Evolutionary conservation across 2,329 filamentous ascomycete genomes (phyloP), one percentile per base, ranked within the genome.

Genomic region (Xylaria arbuscula): DNA sequence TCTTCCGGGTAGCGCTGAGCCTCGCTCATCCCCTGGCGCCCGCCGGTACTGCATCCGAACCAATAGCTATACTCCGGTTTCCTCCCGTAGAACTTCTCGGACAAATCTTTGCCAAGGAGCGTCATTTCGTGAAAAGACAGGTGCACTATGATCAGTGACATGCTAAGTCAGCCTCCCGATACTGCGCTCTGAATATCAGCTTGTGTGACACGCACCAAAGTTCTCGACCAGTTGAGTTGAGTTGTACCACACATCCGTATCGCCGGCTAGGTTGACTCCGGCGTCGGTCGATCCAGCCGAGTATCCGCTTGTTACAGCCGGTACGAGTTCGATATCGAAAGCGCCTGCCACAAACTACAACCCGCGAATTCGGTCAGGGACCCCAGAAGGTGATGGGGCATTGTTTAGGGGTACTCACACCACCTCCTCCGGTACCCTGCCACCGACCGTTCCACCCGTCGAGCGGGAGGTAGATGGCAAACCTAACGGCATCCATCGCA

Each of bases 21-120:
- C 54, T 84, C 80, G 70, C 83, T 84, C 34, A 86, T 74, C 17
- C 86, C 87, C 76, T 88, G 86, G 0, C 86, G 79, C 1, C 87
- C 87, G 32, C 87, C 87, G 0, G 84, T 86, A 1, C 83, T 86
- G 74, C 86, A 88, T 34, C 86, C 87, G 54, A 81, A 79, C 74
- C 82, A 88, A 74, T 87, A 88, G n/a, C 81, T 84, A 73, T 84
- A 85, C 1, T 78, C 75, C 1, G 81, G 79, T 0, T 77, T 73
- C 22, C 74, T 68, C n/a, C 80, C 78, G 72, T 89, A 89, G 75
- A 83, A 88, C 9, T 77, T 75, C 28, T 82, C 72, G 3, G 82
- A 81, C 22, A 89, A 70, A 3, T 79, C 68, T 73, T 89, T 89
- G 24, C 82, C 83, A 1, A 85, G 72, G 6, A 83, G 78, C 0